phyloP scores from a whole-genome alignment of 2,329 filamentous ascomycete species.

The Zasmidium angulare region DNA sequence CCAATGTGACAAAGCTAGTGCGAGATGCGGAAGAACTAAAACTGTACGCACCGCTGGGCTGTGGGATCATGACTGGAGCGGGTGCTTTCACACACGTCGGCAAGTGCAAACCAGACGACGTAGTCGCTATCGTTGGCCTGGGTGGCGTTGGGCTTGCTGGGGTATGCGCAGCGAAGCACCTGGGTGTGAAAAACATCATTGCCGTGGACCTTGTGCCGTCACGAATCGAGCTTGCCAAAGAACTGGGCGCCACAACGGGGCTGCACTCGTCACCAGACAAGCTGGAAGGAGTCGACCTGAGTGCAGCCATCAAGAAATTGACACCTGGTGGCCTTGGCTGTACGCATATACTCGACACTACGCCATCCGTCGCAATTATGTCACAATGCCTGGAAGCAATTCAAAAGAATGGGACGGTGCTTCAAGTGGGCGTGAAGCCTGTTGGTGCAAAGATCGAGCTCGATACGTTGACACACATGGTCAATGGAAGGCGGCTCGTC shows the following conservation, averaged over 20 bases:
- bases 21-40: constrained; percentile 29
- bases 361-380: constrained; percentile 42
- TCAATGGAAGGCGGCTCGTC: constrained; percentile 45
- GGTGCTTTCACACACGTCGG: constrained; percentile 43
- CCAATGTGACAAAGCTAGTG: constrained; percentile 27
- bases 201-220: constrained; percentile 47
- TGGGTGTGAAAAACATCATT: constrained; percentile 39
- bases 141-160: constrained; percentile 45
- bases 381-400: constrained; percentile 41
- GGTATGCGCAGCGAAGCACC: constrained; percentile 39
- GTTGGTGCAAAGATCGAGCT: constrained; percentile 37
- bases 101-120: constrained; percentile 27
- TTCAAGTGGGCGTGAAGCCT: constrained; percentile 49
- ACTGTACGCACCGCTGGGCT: constrained; percentile 43
- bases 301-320: constrained; percentile 17
- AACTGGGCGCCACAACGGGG: constrained; percentile 45
- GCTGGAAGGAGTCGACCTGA: constrained; percentile 6
- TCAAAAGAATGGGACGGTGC: constrained; percentile 46
- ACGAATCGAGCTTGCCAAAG: constrained; percentile 44
- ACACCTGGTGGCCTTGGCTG: constrained; percentile 36
- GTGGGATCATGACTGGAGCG: constrained; percentile 47
- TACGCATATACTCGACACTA: constrained; percentile 50
- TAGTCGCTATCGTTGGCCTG: constrained; percentile 40
- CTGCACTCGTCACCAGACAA: constrained; percentile 15
- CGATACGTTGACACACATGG: constrained; percentile 44